These are phyloP conservation scores for Quercus berberidifolia DNA, from an alignment of 306 rosid species.

Conservation along the genomic window DNA sequence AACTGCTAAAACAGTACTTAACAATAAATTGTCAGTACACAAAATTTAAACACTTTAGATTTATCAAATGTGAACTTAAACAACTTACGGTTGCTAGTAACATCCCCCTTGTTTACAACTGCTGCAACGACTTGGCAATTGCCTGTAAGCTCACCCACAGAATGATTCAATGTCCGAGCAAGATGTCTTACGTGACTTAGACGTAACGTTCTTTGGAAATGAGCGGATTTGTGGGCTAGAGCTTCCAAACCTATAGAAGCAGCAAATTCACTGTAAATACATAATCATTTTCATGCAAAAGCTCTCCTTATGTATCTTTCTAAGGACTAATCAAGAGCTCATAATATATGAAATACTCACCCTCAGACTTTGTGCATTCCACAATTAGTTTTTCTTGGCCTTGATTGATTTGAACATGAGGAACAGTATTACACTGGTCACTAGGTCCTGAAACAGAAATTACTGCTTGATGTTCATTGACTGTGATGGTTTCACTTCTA, in stretches of 20 bases:
- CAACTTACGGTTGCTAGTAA: conserved; percentile 35
- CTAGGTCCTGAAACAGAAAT: conserved; percentile 19
- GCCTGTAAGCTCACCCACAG: conserved; percentile 18
- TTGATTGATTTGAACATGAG: conserved; percentile 22
- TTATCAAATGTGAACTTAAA: neutral
- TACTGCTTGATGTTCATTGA: conserved; percentile 28
- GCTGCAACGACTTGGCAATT: conserved; percentile 22
- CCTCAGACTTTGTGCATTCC: conserved; percentile 12
- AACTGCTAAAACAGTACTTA: neutral
- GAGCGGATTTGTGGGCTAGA: conserved; percentile 21
- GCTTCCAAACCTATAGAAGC: conserved; percentile 39
- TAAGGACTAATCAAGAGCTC: neutral
- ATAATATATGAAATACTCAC: conserved; percentile 25
- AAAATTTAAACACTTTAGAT: neutral
- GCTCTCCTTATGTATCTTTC: neutral
- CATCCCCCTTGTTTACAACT: conserved; percentile 24
- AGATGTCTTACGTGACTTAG: conserved; percentile 51
- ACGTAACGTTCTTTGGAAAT: conserved; percentile 30
- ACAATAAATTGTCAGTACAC: neutral
- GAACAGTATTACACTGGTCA: neutral
- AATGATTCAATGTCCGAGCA: conserved; percentile 39
- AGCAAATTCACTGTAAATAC: neutral
- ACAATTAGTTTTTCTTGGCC: conserved; percentile 27
- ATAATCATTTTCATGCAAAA: neutral
- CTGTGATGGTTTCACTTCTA: conserved; percentile 29